These are phyloP conservation scores for Ascochyta koolunga DNA, from an alignment of 2,329 filamentous ascomycete genomes.

Conservation along the genomic window DNA sequence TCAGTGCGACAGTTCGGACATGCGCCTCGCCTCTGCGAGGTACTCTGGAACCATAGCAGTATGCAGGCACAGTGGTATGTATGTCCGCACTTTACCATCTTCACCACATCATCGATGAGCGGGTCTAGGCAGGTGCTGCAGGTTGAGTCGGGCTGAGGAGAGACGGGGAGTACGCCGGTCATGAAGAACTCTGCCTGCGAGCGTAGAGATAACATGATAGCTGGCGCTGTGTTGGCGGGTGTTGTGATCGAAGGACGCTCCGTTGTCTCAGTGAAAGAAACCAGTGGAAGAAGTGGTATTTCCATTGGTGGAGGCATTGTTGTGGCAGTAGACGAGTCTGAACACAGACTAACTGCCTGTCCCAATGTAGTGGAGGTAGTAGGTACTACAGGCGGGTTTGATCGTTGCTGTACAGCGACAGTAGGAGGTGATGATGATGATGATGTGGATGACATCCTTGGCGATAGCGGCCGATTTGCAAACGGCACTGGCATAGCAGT, in stretches of 20 bases:
- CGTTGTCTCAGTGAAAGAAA: not conserved
- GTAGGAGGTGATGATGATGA: not conserved
- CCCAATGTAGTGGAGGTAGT: not conserved
- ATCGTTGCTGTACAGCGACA: not conserved
- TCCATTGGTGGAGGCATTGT: not conserved
- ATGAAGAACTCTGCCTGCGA: conserved; percentile 7
- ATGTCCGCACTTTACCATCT: not conserved
- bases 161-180: not conserved
- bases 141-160: not conserved
- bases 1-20: conserved; percentile 2
- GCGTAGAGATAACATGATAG: not conserved
- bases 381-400: not conserved
- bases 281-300: not conserved
- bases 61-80: conserved; percentile 3
- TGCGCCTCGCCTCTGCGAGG: not conserved
- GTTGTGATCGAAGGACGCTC: no score
- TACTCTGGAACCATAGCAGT: conserved; percentile 4
- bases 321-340: not conserved
- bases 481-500: not conserved
- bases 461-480: not conserved
- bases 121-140: conserved; percentile 7
- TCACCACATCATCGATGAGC: conserved; percentile 1
- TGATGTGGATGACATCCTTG: not conserved
- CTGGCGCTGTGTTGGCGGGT: not conserved
- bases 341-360: not conserved